Evolutionary conservation across 371 early-diverging fungal genomes (phyloP).

Genomic region (Lichtheimia ramosa): DNA sequence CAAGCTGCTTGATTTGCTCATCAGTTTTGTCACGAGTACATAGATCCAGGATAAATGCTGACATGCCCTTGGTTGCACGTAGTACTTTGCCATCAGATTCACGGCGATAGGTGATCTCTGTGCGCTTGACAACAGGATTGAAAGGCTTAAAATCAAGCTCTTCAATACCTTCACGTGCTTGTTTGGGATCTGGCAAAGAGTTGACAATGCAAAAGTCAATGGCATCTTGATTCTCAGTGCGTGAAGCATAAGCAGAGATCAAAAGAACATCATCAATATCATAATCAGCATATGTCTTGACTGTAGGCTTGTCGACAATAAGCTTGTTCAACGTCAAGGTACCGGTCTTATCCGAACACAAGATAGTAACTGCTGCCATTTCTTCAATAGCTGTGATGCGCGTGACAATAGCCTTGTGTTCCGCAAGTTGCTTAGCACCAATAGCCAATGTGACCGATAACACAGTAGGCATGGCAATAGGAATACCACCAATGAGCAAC

Average conservation of each 20-base stretch:
- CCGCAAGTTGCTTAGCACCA: constrained; percentile 91
- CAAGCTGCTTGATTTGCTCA: constrained; percentile 55
- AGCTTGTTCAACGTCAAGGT: constrained; percentile 95
- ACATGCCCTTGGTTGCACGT: constrained; percentile 79
- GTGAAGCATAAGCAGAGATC: constrained; percentile 69
- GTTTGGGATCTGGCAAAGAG: constrained; percentile 57
- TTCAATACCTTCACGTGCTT: constrained; percentile 69
- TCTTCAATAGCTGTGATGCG: constrained; percentile 90
- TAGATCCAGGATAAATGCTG: constrained; percentile 71
- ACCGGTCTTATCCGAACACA: constrained; percentile 97
- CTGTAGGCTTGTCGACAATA: constrained; percentile 67
- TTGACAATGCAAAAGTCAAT: constrained; percentile 77
- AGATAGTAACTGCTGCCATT: constrained; percentile 89
- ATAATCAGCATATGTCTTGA: constrained; percentile 62
- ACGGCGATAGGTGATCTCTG: constrained; percentile 74
- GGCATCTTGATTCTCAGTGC: constrained; percentile 77
- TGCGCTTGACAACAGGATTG: constrained; percentile 90
- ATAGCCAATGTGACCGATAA: constrained; percentile 94
- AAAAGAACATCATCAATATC: constrained; percentile 59
- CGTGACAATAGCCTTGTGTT: constrained; percentile 91
- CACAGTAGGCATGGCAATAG: constrained; percentile 82
- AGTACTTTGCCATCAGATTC: constrained; percentile 61
- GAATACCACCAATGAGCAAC: constrained; percentile 82
- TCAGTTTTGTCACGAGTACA: constrained; percentile 70
- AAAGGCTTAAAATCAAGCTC: constrained; percentile 83